Evolutionary conservation across 208 protist species (phyloP).

Genomic region (Crithidia bombi): DNA sequence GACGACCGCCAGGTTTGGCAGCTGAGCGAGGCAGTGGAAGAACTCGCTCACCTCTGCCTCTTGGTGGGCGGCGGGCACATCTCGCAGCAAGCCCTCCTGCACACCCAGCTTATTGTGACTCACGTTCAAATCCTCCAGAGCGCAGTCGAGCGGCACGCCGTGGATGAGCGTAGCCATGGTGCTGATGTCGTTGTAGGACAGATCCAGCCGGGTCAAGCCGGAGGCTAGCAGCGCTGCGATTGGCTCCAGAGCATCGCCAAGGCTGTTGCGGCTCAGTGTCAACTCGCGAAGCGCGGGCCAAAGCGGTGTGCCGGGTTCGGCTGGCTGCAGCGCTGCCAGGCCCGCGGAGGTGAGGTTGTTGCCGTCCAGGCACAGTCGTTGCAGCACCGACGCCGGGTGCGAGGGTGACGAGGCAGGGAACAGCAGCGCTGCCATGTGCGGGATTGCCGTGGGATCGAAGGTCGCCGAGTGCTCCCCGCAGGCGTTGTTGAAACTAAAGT

Average conservation of each 20-base stretch:
- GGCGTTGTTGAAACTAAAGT: constrained; percentile 74
- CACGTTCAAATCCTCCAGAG: constrained; percentile 54
- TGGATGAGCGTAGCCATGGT: constrained; percentile 32
- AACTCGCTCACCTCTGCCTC: constrained; percentile 42
- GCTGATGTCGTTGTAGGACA: constrained; percentile 75
- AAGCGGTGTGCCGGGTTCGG: constrained; percentile 6
- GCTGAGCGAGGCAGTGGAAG: constrained; percentile 34
- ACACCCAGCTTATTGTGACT: constrained; percentile 81
- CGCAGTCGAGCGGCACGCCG: constrained; percentile 35
- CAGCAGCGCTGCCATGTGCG: constrained; percentile 56
- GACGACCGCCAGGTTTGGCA: constrained; percentile 48
- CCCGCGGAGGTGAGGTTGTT: constrained; percentile 75
- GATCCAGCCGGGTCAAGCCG: constrained; percentile 43
- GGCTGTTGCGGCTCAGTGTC: constrained; percentile 69
- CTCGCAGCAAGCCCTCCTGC: constrained; percentile 31
- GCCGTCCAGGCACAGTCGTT: constrained; percentile 50
- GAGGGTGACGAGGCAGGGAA: constrained; percentile 22
- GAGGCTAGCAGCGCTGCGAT: constrained; percentile 46
- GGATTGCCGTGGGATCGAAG: constrained; percentile 53
- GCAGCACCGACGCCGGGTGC: constrained; percentile 5
- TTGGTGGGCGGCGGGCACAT: constrained; percentile 12
- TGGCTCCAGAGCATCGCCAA: constrained; percentile 53
- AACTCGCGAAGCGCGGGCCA: constrained; percentile 49
- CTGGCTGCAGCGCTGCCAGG: constrained; percentile 46
- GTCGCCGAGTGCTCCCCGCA: constrained; percentile 60